These are phyloP conservation scores for Candida wancherniae DNA, from an alignment of 805 yeast species.

Conservation along the genomic window DNA sequence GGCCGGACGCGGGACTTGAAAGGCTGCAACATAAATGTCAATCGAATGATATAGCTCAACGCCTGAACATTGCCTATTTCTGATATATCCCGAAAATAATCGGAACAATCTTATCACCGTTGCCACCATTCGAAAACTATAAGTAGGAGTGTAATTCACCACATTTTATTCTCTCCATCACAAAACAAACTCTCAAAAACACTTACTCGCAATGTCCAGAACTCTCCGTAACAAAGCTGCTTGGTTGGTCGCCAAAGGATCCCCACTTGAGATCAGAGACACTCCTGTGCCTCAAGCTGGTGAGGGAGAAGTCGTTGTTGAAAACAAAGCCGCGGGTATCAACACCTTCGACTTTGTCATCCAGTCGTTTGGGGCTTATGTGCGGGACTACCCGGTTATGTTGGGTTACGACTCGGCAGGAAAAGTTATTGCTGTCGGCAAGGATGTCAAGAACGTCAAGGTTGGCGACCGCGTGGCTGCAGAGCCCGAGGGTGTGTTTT, in stretches of 20 bases:
- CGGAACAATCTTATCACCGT: too few relatives aligned
- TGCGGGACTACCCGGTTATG: constrained; percentile 7
- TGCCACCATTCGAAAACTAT: too few relatives aligned
- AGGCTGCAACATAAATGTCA: too few relatives aligned
- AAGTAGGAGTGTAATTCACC: too few relatives aligned
- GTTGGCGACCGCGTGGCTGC: constrained; percentile 10
- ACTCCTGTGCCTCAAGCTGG: constrained; percentile 4
- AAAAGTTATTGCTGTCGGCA: constrained; percentile 6
- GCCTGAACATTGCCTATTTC: too few relatives aligned
- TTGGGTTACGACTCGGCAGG: constrained; percentile 10
- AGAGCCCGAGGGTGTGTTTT: constrained; percentile 8
- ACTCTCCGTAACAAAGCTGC: constrained; percentile 6
- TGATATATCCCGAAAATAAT: too few relatives aligned
- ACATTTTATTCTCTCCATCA: too few relatives aligned
- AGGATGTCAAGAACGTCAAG: constrained; percentile 1
- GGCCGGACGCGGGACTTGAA: too few relatives aligned
- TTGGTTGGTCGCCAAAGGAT: constrained; percentile 1
- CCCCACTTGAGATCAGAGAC: constrained; percentile 2
- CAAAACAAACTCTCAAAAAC: too few relatives aligned
- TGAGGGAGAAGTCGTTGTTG: constrained; percentile 7
- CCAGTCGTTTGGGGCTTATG: constrained; percentile 6
- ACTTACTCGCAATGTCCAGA: too few relatives aligned
- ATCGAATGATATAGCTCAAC: too few relatives aligned
- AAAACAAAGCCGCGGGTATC: constrained; percentile 7
- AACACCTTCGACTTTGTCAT: constrained; percentile 8